These are phyloP conservation scores for Secale cereale DNA, from an alignment of 176 grass and related monocot genomes.

Conservation along the genomic window DNA sequence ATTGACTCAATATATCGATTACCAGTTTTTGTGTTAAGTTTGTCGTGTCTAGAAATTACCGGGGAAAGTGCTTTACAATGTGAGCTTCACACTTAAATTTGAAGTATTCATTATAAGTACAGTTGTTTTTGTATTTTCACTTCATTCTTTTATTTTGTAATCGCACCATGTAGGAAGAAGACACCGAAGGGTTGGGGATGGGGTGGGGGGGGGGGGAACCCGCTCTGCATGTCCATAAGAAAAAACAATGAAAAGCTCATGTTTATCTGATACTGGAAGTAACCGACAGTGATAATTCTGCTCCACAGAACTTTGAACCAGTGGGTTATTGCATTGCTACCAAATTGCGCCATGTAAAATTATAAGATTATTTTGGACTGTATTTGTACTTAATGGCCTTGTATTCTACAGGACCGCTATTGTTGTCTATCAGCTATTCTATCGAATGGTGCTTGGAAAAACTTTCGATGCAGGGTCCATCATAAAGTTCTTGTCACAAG, in stretches of 20 bases:
- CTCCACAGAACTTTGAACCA: neutral
- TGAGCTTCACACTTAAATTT: neutral
- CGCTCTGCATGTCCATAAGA: neutral
- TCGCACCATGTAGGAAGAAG: neutral
- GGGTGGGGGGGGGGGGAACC: neutral
- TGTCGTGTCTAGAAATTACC: neutral
- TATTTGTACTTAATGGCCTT: slow-evolving; percentile 2
- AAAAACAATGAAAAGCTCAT: neutral
- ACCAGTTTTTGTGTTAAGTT: neutral
- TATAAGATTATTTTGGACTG: neutral
- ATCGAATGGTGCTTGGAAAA: slow-evolving; percentile 75
- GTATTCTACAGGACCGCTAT: slow-evolving; percentile 86
- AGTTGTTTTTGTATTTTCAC: neutral
- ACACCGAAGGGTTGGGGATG: neutral
- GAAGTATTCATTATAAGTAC: neutral
- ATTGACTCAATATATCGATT: neutral
- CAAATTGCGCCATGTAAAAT: neutral
- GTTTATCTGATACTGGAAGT: neutral
- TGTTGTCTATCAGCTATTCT: slow-evolving; percentile 95
- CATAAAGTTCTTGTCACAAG: slow-evolving; percentile 89
- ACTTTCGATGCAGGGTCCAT: slow-evolving; percentile 67
- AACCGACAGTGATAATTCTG: neutral
- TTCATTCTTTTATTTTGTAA: neutral
- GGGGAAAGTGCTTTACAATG: neutral
- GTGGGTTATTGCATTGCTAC: neutral